A percentile compares a stretch with the other conserved stretches of the same genome.
These are phyloP conservation scores for Naganishia kalamii DNA, from an alignment of 768 basidiomycete species.

Conservation along the genomic window DNA sequence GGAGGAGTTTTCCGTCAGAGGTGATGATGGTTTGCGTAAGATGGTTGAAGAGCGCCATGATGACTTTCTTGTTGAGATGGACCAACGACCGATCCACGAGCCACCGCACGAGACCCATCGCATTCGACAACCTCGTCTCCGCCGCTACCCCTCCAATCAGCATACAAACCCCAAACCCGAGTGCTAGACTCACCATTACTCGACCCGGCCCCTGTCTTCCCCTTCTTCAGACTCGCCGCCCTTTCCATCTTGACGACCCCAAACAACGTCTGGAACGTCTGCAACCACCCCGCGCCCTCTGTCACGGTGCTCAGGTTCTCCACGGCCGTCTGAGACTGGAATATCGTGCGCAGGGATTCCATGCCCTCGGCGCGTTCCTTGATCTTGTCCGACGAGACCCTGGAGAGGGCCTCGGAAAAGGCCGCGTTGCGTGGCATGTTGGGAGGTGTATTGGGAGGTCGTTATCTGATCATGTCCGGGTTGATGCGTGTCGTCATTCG, in stretches of 20 bases:
- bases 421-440: slow-evolving; percentile 15
- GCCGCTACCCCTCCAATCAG: slow-evolving; percentile 43
- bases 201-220: slow-evolving; percentile 22
- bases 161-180: neutral
- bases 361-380: slow-evolving; percentile 67
- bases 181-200: slow-evolving; percentile 10
- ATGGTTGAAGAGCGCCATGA: slow-evolving; percentile 60
- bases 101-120: slow-evolving; percentile 64
- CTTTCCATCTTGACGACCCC: slow-evolving; percentile 61
- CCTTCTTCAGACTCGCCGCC: slow-evolving; percentile 49
- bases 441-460: neutral
- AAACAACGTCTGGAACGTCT: slow-evolving; percentile 69
- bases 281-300: slow-evolving; percentile 57
- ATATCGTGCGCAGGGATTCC: slow-evolving; percentile 44
- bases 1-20: slow-evolving; percentile 53
- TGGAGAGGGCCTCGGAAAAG: slow-evolving; percentile 27
- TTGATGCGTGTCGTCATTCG: neutral
- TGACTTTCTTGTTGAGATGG: slow-evolving; percentile 55
- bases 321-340: slow-evolving; percentile 43
- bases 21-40: slow-evolving; percentile 58
- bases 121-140: slow-evolving; percentile 58
- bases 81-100: slow-evolving; percentile 61
- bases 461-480: neutral
- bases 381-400: slow-evolving; percentile 52
- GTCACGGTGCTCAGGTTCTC: slow-evolving; percentile 53